Evolutionary conservation across 352 stramenopile species (phyloP), one percentile per base, ranked within the genome.

Genomic region (Pythium sp.): DNA sequence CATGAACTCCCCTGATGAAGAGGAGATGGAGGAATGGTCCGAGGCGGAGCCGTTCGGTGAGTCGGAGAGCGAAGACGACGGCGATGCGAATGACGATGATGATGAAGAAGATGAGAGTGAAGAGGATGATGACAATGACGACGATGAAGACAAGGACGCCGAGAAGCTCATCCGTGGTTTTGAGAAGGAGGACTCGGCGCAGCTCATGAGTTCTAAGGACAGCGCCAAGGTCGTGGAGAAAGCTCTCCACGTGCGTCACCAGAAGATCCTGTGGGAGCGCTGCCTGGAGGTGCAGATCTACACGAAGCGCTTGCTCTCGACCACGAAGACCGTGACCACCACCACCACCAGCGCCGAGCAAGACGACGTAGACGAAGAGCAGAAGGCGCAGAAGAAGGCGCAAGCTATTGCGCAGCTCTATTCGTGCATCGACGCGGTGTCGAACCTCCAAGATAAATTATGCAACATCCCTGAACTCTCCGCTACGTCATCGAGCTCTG

Each of bases 221-320:
- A 91, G 72, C n/a, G 82, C 86, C 51, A 91, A 91, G 64, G 59
- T 91, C 18, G 68, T 92, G 28, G 77, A 94, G 58, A 94, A 94
- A 69, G 86, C 86, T 30, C 82, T 76, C 6, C 85, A 94, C 53
- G 86, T 94, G 67, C 82, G 86, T 24, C 74, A 96, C 69, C 88
- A 96, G 64, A 96, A 94, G 68, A 43, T 94, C 1, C 68, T 96
- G 9, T 96, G 87, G 86, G 88, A 96, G 65, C 81, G 84, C 26
- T 93, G 81, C 74, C 77, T 96, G 5, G 88, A 96, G 67, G 74
- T 84, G 53, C 88, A 96, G 73, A 96, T 96, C 68, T 92, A 90
- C 72, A 92, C 87, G 0, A 94, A 94, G 75, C 74, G 86, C 4
- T 57, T 94, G 41, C 70, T 96, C 3, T 84, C 74, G 8, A 81